Conservation (phyloP, 169 alveolate genomes). For the Cryptosporidium ryanae region DNA sequence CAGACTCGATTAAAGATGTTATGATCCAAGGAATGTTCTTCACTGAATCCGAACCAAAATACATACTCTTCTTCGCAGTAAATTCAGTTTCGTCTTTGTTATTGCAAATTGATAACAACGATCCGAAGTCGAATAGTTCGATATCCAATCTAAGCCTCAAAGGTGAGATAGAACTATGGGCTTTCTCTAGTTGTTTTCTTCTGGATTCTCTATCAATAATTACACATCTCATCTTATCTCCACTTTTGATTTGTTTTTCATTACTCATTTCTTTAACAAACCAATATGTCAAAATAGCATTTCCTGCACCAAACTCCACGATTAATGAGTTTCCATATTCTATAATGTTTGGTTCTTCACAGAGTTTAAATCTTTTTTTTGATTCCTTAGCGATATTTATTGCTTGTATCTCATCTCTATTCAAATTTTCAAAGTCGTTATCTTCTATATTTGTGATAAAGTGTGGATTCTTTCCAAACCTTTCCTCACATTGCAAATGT, state of each 20-base stretch:
- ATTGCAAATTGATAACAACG: slow-evolving; percentile 33
- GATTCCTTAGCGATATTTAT: slow-evolving; percentile 24
- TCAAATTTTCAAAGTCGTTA: background rate
- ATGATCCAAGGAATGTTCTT: slow-evolving; percentile 45
- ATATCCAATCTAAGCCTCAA: slow-evolving; percentile 64
- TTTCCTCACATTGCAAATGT: slow-evolving; percentile 3
- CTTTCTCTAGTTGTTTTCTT: slow-evolving; percentile 64
- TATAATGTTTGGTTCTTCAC: background rate
- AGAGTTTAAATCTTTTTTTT: background rate
- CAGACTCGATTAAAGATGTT: slow-evolving; percentile 2
- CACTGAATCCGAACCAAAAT: slow-evolving; percentile 17
- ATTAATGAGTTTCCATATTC: slow-evolving; percentile 25
- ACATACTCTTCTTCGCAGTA: slow-evolving; percentile 4
- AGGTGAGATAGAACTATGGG: background rate
- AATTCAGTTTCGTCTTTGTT: background rate
- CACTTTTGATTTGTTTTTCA: background rate
- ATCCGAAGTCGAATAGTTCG: slow-evolving; percentile 34
- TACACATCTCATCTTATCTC: slow-evolving; percentile 7
- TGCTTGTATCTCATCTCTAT: slow-evolving; percentile 58
- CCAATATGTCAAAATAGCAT: slow-evolving; percentile 63
- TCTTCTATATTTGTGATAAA: background rate
- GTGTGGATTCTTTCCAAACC: slow-evolving; percentile 42
- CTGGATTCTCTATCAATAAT: slow-evolving; percentile 69
- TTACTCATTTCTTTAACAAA: slow-evolving; percentile 37
- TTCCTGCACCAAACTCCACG: slow-evolving; percentile 71